A percentile compares a stretch with the other conserved stretches of the same genome.
These are phyloP conservation scores for Myxozyma neotropica DNA, from an alignment of 805 yeast genomes.

Conservation along the genomic window DNA sequence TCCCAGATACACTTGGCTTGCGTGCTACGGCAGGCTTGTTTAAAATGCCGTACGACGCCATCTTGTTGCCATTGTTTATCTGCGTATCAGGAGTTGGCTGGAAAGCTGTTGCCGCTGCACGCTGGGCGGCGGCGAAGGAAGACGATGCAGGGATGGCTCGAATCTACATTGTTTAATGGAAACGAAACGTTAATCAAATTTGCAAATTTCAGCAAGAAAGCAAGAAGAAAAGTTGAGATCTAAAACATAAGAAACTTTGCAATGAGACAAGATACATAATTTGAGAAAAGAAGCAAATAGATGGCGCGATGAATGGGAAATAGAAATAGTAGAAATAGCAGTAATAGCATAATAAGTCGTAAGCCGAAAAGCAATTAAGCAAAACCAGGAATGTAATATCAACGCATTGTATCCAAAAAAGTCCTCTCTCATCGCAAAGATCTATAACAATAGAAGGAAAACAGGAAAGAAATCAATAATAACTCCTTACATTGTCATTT, in stretches of 20 bases:
- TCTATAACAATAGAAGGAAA: neutral
- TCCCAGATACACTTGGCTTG: too few species aligned
- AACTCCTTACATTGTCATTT: slow-evolving; percentile 21
- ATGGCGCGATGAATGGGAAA: neutral
- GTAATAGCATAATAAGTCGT: too few species aligned
- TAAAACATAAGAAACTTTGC: neutral
- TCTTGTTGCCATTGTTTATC: too few species aligned
- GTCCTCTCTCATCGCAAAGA: neutral
- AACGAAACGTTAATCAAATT: neutral
- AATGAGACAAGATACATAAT: too few species aligned
- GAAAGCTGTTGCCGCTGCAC: too few species aligned
- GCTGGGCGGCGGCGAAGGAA: too few species aligned
- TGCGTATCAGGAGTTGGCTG: too few species aligned
- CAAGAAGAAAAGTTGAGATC: neutral
- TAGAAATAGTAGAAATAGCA: neutral
- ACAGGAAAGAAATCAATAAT: slow-evolving; percentile 5
- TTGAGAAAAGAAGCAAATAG: neutral
- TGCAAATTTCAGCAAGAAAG: neutral
- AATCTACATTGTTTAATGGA: neutral
- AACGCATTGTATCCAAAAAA: too few species aligned
- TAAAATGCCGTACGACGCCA: too few species aligned
- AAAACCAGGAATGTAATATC: too few species aligned
- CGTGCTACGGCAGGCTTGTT: neutral
- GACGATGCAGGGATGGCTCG: slow-evolving; percentile 15
- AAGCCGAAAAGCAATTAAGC: too few species aligned